Conservation (phyloP, 2,329 filamentous ascomycete species). For the Anthostomella pinea region DNA sequence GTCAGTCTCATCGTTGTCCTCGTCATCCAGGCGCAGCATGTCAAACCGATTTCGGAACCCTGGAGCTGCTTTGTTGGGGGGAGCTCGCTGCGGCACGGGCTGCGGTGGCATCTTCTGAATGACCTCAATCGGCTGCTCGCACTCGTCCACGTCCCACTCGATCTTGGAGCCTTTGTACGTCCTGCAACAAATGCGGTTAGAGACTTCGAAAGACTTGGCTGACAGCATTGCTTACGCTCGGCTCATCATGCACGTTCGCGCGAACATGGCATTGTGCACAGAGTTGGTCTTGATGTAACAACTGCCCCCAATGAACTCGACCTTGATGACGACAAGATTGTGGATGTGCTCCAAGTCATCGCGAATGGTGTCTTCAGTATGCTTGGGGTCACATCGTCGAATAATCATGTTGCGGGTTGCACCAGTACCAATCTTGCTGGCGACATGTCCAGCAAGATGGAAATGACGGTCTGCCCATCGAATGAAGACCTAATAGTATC, state of each 20-base stretch:
- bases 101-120: slow-evolving; percentile 22
- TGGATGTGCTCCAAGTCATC: slow-evolving; percentile 80
- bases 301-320: slow-evolving; percentile 57
- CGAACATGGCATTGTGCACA: slow-evolving; percentile 71
- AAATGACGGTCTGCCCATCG: slow-evolving; percentile 72
- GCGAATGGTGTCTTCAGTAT: slow-evolving; percentile 64
- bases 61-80: slow-evolving; percentile 10
- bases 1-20: slow-evolving; percentile 28
- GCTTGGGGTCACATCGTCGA: slow-evolving; percentile 51
- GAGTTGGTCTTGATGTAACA: slow-evolving; percentile 75
- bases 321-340: slow-evolving; percentile 67
- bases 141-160: slow-evolving; percentile 71
- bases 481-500: slow-evolving; percentile 59
- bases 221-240: slow-evolving; percentile 39
- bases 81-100: slow-evolving; percentile 9
- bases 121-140: slow-evolving; percentile 54
- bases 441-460: slow-evolving; percentile 59
- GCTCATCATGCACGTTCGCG: slow-evolving; percentile 75
- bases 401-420: slow-evolving; percentile 75
- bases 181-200: slow-evolving; percentile 39
- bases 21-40: slow-evolving; percentile 28
- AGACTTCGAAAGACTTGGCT: slow-evolving; percentile 3
- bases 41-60: slow-evolving; percentile 27
- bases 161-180: slow-evolving; percentile 70
- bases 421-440: slow-evolving; percentile 60